These are phyloP conservation scores for Xerocomellus intermedius DNA, from an alignment of 768 basidiomycete genomes.

Conservation along the genomic window DNA sequence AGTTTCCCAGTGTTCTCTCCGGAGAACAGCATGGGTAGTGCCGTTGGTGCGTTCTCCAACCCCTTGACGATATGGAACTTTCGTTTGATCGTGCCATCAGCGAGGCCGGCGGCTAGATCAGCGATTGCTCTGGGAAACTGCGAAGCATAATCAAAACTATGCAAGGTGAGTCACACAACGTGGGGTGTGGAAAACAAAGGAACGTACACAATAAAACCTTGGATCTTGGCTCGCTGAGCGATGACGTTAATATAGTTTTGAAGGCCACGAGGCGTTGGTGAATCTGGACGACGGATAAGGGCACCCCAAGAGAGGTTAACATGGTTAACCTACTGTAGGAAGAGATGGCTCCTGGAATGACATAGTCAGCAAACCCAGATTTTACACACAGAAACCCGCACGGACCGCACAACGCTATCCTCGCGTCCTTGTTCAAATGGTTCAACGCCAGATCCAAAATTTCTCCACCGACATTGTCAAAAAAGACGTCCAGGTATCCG, in stretches of 20 bases:
- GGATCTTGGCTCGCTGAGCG: conserved; percentile 69
- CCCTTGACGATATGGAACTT: conserved; percentile 81
- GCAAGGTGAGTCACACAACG: conserved; percentile 1
- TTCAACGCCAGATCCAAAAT: conserved; percentile 78
- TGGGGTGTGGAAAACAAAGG: not conserved
- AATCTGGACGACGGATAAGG: conserved; percentile 40
- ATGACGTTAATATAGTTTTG: conserved; percentile 70
- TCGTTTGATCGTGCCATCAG: conserved; percentile 70
- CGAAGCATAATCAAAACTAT: conserved; percentile 70
- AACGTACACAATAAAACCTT: conserved; percentile 80
- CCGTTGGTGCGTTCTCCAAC: conserved; percentile 66
- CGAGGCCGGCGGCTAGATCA: conserved; percentile 57
- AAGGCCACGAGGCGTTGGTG: conserved; percentile 60
- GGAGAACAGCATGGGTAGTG: conserved; percentile 68
- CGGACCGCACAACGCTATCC: conserved; percentile 81
- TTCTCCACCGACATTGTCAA: conserved; percentile 82
- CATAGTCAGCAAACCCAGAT: conserved; percentile 3
- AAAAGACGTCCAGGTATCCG: conserved; percentile 81
- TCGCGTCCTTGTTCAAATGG: conserved; percentile 71
- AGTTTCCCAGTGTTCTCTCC: conserved; percentile 83
- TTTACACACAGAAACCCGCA: not conserved
- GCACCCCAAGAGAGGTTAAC: not conserved
- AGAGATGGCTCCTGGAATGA: conserved; percentile 70
- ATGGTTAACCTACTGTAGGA: conserved; percentile 61
- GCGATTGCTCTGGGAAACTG: conserved; percentile 57